Conservation (phyloP, 495 filamentous ascomycete genomes). For the Pyrenopolyporus hunteri region DNA sequence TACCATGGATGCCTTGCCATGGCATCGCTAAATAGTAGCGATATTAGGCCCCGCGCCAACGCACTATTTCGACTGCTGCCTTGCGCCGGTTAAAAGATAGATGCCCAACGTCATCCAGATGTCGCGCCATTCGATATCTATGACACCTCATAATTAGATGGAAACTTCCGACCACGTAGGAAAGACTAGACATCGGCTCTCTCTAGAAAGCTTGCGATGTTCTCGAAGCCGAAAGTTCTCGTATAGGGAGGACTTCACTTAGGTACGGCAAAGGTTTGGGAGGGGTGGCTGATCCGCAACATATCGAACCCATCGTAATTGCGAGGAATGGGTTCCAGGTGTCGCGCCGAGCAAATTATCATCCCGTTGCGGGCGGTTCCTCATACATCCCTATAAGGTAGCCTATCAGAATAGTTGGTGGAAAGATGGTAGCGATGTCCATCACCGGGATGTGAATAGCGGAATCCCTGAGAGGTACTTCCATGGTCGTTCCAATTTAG, state of each 20-base stretch:
- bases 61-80: conserved; percentile 8
- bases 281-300: not conserved
- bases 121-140: not conserved
- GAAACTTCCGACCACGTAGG: not conserved
- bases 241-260: not conserved
- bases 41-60: not conserved
- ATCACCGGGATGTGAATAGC: too few species aligned
- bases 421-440: too few species aligned
- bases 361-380: too few species aligned
- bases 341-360: too few species aligned
- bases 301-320: not conserved
- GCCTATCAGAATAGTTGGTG: too few species aligned
- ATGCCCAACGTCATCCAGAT: conserved; percentile 14
- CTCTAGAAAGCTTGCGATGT: not conserved
- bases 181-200: not conserved
- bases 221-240: not conserved
- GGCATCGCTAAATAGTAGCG: not conserved
- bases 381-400: too few species aligned
- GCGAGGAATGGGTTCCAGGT: too few species aligned
- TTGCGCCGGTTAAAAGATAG: not conserved
- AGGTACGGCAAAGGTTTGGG: not conserved
- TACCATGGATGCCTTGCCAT: not conserved
- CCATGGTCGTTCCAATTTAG: too few species aligned
- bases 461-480: too few species aligned
- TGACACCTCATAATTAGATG: not conserved